Base-by-base conservation (phyloP, 495 filamentous ascomycete species). In the Annulohypoxylon stygium region DNA sequence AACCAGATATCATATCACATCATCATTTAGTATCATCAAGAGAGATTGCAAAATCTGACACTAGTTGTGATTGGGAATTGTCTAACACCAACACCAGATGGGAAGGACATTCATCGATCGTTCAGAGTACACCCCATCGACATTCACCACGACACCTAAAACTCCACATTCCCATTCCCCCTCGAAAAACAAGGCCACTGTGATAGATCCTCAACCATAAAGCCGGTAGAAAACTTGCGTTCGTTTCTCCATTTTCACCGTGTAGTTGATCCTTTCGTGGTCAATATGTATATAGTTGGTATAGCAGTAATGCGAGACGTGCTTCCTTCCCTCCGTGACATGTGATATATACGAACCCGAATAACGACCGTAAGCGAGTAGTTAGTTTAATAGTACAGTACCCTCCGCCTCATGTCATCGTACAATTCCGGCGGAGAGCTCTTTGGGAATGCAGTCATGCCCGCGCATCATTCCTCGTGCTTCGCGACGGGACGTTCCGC, bases 1-100 rank as follows among this genome's bases (percentile, higher is more conserved):
- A 58, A 58, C 18, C 34, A 58, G 33, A 57, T 43, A 43, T n/a
- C 23, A 26, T 30, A 54, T 57, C 23, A 54, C 7, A 57, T 55
- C 26, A 53, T 30, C 48, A 54, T 54, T 54, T 4, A 54, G 30
- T 10, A 53, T 16, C 25, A 33, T 16, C 6, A n/a, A 54, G 50
- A 16, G 50, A 25, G 30, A 30, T 5, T n/a, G 39, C 9, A 11
- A 14, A 33, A 30, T 33, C 14, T n/a, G 11, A 4, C n/a, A 30
- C 33, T 10, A 20, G 4, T 57, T 20, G 53, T n/a, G 53, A 57
- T 57, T 57, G 33, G 43, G 43, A 47, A 14, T 43, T 43, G 12
- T 55, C 30, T 55, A 55, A 34, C 33, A 20, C 53, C 11, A 37
- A 57, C 11, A 55, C 14, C n/a, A 5, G 9, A 20, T 26, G 53